These are phyloP conservation scores for Pichia exigua DNA, from an alignment of 805 yeast genomes.

Conservation along the genomic window DNA sequence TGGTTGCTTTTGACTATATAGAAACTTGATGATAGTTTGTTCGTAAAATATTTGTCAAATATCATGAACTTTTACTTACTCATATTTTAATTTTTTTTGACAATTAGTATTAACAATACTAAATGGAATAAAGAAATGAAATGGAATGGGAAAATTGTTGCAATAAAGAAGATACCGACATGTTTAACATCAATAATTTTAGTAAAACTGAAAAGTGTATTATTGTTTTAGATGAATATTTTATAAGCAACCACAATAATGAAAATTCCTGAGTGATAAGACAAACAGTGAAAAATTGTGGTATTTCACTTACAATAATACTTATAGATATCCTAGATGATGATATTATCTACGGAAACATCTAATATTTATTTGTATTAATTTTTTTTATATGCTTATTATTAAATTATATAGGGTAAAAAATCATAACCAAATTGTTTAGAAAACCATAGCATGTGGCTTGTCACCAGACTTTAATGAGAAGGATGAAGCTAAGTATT, in stretches of 20 bases:
- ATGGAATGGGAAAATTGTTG: background rate
- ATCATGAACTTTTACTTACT: background rate
- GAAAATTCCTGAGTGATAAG: background rate
- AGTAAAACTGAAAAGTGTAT: background rate
- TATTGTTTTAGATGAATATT: no score
- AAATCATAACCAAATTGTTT: slow-evolving; percentile 29
- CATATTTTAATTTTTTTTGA: background rate
- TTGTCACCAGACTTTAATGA: slow-evolving; percentile 96
- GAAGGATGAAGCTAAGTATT: slow-evolving; percentile 92
- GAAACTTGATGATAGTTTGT: no score
- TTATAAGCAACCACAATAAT: background rate
- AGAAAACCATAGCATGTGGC: slow-evolving; percentile 97
- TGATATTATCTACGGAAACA: background rate
- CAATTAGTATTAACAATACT: no score
- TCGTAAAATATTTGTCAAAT: no score
- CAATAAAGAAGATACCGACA: no score
- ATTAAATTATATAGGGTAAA: slow-evolving; percentile 8
- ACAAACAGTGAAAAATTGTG: background rate
- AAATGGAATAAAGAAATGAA: background rate
- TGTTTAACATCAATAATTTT: no score
- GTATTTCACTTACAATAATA: background rate
- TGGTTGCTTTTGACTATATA: no score
- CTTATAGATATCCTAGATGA: background rate
- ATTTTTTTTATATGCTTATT: slow-evolving; percentile 6
- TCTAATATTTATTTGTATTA: slow-evolving; percentile 9